Base-by-base conservation (phyloP, 345 rosid genomes). In the Triadica sebifera region DNA sequence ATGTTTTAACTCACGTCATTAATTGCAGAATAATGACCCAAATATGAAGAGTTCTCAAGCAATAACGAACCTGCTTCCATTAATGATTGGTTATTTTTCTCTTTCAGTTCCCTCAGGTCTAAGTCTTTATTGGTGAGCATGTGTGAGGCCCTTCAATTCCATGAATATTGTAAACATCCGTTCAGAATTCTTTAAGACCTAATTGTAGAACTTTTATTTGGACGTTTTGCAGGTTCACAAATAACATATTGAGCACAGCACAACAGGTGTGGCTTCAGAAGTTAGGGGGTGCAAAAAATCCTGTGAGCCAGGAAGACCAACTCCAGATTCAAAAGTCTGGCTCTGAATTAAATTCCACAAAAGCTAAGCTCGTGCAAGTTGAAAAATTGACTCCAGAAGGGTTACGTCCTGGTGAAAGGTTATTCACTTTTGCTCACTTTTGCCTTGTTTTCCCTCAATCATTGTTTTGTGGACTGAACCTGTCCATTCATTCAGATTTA, bases 21-120 rank as follows among this genome's bases (percentile, higher is more conserved):
- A 12, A 34, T 73, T 66, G 74, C 87, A 94, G 97, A 89, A 80
- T 74, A 72, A 92, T 82, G 97, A 94, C 83, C 96, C 98, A 57
- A 91, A 84, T 79, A 72, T 87, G 96, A 89, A 94, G 91, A 91
- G 70, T 82, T 89, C 98, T 74, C 98, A 92, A 86, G 91, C 85
- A 1, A 73, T 94, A 77, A 89, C 94, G 0, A 87, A 92, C 83
- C 78, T 94, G 74, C 96, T 92, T 16, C 98, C 98, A 7, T 76
- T 94, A 65, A 81, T 94, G 93, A 91, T 94, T 51, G 98, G 98
- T 76, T 94, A 94, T 77, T 94, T 92, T 87, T 74, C 98, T 70
- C 89, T 94, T 50, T 94, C 97, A n/a, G 98, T 92, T 84, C 98
- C 98, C 75, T 92, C 98, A 53, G 98, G 98, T 83, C 85, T 94